Conservation (phyloP, 2,329 filamentous ascomycete genomes). For the Onygenales sp. region DNA sequence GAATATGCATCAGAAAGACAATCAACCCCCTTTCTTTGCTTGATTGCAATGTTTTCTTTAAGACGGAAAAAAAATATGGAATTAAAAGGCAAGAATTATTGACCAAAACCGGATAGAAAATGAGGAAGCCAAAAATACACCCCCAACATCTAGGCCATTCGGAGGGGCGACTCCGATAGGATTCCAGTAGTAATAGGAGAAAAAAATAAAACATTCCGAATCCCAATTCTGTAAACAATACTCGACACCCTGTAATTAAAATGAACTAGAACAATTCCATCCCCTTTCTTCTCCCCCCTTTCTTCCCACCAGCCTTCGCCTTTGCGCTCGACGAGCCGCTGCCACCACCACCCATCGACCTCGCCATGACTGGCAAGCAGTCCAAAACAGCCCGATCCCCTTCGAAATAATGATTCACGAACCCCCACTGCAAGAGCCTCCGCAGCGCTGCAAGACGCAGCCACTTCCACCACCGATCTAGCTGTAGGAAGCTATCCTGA, state of each 20-base stretch:
- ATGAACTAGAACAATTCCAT: background rate
- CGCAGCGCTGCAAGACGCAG: constrained; percentile 53
- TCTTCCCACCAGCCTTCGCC: background rate
- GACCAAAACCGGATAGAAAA: no score
- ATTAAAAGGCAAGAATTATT: no score
- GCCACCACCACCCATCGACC: background rate
- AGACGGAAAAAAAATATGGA: no score
- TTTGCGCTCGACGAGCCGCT: background rate
- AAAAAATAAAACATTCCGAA: background rate
- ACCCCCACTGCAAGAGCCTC: constrained; percentile 52
- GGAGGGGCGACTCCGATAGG: no score
- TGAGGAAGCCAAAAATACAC: no score
- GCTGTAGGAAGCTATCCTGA: constrained; percentile 49
- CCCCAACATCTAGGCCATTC: no score
- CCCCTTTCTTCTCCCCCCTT: constrained; percentile 1
- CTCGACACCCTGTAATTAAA: background rate
- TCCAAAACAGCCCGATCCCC: constrained; percentile 53
- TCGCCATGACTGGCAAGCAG: constrained; percentile 42
- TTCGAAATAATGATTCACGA: constrained; percentile 52
- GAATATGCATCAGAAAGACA: no score
- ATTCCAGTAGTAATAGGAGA: no score
- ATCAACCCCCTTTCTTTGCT: no score
- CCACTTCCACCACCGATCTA: constrained; percentile 68
- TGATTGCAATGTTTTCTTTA: no score
- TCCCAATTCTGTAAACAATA: no score